phyloP scores from a whole-genome alignment of 208 protist genomes.

The Porcisia hertigi region DNA sequence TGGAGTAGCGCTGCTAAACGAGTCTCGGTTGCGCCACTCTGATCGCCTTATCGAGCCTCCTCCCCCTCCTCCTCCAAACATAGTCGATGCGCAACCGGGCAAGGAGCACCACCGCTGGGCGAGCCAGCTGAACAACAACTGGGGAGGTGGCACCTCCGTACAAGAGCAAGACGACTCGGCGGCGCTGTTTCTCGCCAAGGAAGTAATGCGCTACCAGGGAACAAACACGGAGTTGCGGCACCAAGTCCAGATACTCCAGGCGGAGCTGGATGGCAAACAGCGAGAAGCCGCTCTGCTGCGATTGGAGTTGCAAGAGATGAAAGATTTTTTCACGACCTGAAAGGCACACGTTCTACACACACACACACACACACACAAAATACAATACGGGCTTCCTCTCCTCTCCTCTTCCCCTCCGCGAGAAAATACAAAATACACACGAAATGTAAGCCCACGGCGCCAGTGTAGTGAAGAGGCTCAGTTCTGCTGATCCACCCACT shows the following conservation, averaged over 20 bases:
- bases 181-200: conserved; percentile 49
- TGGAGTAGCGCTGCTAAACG: neutral
- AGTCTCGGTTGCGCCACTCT: neutral
- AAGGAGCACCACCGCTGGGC: neutral
- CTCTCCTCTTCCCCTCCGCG: neutral
- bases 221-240: conserved; percentile 61
- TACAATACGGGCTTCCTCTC: too few species aligned
- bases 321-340: conserved; percentile 27
- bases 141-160: neutral
- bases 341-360: neutral
- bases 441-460: too few species aligned
- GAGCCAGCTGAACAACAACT: too few species aligned
- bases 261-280: conserved; percentile 55
- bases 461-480: too few species aligned
- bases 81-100: neutral
- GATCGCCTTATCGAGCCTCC: too few species aligned
- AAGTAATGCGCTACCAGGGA: conserved; percentile 66
- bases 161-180: conserved; percentile 15
- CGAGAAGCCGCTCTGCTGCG: conserved; percentile 69
- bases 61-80: neutral
- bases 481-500: too few species aligned
- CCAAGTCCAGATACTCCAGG: conserved; percentile 49
- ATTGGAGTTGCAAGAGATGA: conserved; percentile 61
- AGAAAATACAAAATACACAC: neutral
- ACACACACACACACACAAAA: conserved; percentile 3